phyloP scores from a whole-genome alignment of 805 yeast genomes.

The Candida taoyuanica region DNA sequence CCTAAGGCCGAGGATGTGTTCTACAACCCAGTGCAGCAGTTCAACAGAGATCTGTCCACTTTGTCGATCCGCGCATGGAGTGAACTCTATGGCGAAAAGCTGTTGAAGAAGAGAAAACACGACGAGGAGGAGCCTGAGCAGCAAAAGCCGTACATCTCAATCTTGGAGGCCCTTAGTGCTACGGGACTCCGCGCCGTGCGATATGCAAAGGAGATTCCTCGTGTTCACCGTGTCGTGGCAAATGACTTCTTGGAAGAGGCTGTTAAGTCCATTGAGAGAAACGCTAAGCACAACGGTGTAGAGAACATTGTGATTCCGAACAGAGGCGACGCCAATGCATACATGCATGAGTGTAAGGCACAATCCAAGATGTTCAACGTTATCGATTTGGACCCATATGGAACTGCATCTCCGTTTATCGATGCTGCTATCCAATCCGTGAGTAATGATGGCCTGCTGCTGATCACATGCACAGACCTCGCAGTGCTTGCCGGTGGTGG shows the following conservation, averaged over 20 bases:
- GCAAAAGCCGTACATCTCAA: conserved; percentile 43
- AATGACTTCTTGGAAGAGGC: conserved; percentile 88
- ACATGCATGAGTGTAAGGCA: conserved; percentile 52
- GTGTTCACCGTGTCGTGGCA: conserved; percentile 70
- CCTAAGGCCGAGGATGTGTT: conserved; percentile 83
- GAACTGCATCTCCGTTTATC: conserved; percentile 93
- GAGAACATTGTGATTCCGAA: conserved; percentile 55
- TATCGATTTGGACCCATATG: conserved; percentile 95
- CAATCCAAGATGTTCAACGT: conserved; percentile 61
- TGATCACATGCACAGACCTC: conserved; percentile 94
- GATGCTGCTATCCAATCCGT: conserved; percentile 86
- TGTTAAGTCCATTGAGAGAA: conserved; percentile 70
- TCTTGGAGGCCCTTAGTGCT: conserved; percentile 90
- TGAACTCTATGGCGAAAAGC: conserved; percentile 44
- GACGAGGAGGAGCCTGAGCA: conserved; percentile 23
- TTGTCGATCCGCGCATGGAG: conserved; percentile 86
- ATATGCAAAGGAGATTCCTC: conserved; percentile 87
- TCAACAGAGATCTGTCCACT: conserved; percentile 87
- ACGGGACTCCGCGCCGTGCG: conserved; percentile 93
- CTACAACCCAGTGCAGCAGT: conserved; percentile 95
- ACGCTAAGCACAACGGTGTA: conserved; percentile 63
- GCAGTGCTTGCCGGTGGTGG: conserved; percentile 95
- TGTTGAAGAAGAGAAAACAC: conserved; percentile 29
- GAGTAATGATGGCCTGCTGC: conserved; percentile 76
- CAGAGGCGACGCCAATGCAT: conserved; percentile 86